Base-by-base conservation (phyloP, 495 filamentous ascomycete species). In the Aspergillus saccharolyticus region DNA sequence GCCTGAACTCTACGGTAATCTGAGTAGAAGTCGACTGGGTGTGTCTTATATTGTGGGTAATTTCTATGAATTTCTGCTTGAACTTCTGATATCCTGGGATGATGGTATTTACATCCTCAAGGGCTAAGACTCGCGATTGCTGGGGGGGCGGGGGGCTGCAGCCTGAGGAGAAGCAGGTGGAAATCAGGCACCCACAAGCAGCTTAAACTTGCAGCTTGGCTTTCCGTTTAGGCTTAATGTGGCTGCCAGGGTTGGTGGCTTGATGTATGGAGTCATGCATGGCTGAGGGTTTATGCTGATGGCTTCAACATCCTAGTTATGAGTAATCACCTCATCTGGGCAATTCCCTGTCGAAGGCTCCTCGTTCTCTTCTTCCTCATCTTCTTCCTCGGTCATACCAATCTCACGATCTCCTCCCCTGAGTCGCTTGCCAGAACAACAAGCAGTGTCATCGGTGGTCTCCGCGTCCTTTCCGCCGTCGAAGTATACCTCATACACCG, bases 41-140 rank as follows among this genome's bases (percentile, higher is more conserved):
- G 1, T 45, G 7, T 1, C 14, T 45, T 1, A n/a, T 4, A n/a
- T 6, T 25, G 14, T 24, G 22, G 20, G 25, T 19, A 24, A 49
- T 49, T n/a, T 49, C 21, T 10, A 21, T 21, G 44, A 48, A 49
- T 19, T 56, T 56, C n/a, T 44, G 43, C 25, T 56, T 56, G 24
- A 20, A 42, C 15, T 47, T n/a, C 18, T 48, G 22, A 21, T 56
- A 49, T 1, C 54, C 54, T 10, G 54, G 44, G 21, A 56, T 56
- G n/a, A 5, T 42, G 1, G 54, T 16, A 19, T 49, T 56, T 10
- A 56, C 25, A 16, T 56, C 54, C 42, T 56, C 54, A 5, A 56
- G 7, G 9, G 54, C 30, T 7, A 49, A 17, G 24, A 56, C 17
- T 14, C 28, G 15, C 12, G 22, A 30, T 56, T 56, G 54, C 54